Conservation (phyloP, 192 early-diverging fungal species). For the Coemansia asiatica region DNA sequence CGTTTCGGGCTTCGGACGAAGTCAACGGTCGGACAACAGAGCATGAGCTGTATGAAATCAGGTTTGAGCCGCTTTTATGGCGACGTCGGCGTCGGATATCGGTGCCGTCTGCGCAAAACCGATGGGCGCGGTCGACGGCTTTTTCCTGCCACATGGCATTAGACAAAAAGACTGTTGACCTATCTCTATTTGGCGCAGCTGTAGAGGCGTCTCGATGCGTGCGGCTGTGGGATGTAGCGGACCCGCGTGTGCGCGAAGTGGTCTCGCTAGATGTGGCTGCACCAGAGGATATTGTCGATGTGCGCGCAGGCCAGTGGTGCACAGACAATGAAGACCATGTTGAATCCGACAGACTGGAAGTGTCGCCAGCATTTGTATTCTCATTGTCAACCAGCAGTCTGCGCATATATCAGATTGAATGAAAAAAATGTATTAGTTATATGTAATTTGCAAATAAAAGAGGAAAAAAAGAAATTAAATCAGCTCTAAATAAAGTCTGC, state of each 20-base stretch:
- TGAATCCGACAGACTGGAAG: neutral
- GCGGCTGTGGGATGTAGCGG: slow-evolving; percentile 18
- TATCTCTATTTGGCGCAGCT: slow-evolving; percentile 33
- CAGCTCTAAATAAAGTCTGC: slow-evolving; percentile 24
- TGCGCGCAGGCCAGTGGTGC: slow-evolving; percentile 32
- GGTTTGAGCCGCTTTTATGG: neutral
- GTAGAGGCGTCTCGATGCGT: slow-evolving; percentile 26
- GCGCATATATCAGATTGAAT: slow-evolving; percentile 43
- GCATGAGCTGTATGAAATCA: slow-evolving; percentile 31
- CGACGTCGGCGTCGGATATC: slow-evolving; percentile 4
- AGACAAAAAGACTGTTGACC: neutral
- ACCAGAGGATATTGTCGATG: slow-evolving; percentile 34
- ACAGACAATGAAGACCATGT: neutral
- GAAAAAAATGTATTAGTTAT: neutral
- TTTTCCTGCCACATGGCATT: neutral
- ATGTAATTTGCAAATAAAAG: neutral
- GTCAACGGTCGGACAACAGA: slow-evolving; percentile 2
- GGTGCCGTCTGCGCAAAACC: slow-evolving; percentile 29
- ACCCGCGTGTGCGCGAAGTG: neutral
- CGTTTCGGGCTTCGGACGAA: slow-evolving; percentile 18
- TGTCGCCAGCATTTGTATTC: slow-evolving; percentile 14
- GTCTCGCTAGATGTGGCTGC: slow-evolving; percentile 5
- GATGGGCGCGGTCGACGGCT: slow-evolving; percentile 22
- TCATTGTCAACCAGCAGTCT: slow-evolving; percentile 30
- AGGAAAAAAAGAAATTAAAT: too few relatives aligned